Conservation (phyloP, 2,329 filamentous ascomycete species). For the Phyllachora maydis region DNA sequence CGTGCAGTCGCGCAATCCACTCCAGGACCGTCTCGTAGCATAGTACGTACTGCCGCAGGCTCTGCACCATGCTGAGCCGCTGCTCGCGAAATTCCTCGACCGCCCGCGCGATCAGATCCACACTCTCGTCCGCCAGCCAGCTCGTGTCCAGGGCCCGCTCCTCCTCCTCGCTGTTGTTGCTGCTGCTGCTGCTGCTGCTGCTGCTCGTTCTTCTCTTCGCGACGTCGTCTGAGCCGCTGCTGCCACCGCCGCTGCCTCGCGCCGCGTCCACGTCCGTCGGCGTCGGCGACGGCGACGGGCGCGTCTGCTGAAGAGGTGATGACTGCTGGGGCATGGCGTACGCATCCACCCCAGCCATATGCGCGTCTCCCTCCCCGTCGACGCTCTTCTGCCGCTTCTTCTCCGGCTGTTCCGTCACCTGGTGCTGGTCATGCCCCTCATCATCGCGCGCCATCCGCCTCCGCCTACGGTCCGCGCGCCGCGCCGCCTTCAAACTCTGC, state of each 20-base stretch:
- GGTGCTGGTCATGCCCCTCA: too few species aligned
- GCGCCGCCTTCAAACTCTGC: conserved; percentile 29
- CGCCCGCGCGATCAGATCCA: conserved; percentile 69
- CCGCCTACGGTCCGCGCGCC: conserved; percentile 5
- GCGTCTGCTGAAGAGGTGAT: too few species aligned
- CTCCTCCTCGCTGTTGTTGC: conserved; percentile 3
- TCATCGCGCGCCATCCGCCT: conserved; percentile 2
- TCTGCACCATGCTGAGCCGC: conserved; percentile 92
- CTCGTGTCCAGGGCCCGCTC: conserved; percentile 19
- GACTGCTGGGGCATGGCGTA: too few species aligned
- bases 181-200: background rate
- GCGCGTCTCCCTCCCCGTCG: background rate
- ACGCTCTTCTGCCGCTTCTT: background rate
- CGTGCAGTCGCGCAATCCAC: conserved; percentile 44
- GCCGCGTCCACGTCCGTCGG: conserved; percentile 1
- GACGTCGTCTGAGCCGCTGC: too few species aligned
- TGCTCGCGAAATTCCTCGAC: conserved; percentile 83
- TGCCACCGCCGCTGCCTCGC: too few species aligned
- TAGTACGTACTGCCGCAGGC: conserved; percentile 75
- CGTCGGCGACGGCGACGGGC: background rate
- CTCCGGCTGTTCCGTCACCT: conserved; percentile 1
- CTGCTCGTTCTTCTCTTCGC: too few species aligned
- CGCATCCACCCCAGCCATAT: too few species aligned
- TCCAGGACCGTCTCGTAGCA: conserved; percentile 92
- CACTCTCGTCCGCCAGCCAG: conserved; percentile 49